phyloP scores from a whole-genome alignment of 352 stramenopile genomes.

The Phytophthora sansomeana region DNA sequence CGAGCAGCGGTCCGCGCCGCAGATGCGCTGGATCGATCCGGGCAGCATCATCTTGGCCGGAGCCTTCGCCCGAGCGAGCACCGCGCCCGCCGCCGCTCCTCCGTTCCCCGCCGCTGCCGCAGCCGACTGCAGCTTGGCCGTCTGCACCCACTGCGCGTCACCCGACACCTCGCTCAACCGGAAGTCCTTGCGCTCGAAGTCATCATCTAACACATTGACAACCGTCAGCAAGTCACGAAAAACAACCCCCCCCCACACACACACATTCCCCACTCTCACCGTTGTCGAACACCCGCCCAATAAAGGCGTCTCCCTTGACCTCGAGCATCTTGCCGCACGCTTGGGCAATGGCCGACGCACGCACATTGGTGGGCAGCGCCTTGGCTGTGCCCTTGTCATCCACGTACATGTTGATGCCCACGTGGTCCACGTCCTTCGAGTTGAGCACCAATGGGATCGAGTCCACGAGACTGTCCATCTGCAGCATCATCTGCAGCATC shows the following conservation, averaged over 20 bases:
- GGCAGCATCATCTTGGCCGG: conserved; percentile 41
- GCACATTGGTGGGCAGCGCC: conserved; percentile 76
- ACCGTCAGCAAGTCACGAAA: conserved; percentile 3
- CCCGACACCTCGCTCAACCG: conserved; percentile 68
- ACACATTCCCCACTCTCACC: conserved; percentile 53
- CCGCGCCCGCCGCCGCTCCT: conserved; percentile 31
- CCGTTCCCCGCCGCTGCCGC: conserved; percentile 35
- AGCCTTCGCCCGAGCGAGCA: conserved; percentile 34
- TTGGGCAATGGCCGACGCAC: conserved; percentile 82
- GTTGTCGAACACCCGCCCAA: conserved; percentile 90
- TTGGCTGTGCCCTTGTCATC: conserved; percentile 92
- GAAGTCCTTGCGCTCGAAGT: conserved; percentile 87
- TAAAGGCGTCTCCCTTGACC: conserved; percentile 89
- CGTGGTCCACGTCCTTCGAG: conserved; percentile 66
- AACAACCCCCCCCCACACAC: neutral
- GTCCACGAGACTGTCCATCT: conserved; percentile 91
- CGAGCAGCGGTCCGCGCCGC: conserved; percentile 72
- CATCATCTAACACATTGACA: conserved; percentile 60
- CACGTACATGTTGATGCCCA: conserved; percentile 92
- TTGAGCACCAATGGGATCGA: conserved; percentile 90
- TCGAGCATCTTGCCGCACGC: conserved; percentile 86
- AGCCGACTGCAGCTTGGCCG: conserved; percentile 60
- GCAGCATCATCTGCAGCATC: conserved; percentile 89
- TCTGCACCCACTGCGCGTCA: conserved; percentile 75
- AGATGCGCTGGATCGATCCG: conserved; percentile 60